Evolutionary conservation across 1,139 yeast species (phyloP).

Genomic region (Saccharomyces uvarum): DNA sequence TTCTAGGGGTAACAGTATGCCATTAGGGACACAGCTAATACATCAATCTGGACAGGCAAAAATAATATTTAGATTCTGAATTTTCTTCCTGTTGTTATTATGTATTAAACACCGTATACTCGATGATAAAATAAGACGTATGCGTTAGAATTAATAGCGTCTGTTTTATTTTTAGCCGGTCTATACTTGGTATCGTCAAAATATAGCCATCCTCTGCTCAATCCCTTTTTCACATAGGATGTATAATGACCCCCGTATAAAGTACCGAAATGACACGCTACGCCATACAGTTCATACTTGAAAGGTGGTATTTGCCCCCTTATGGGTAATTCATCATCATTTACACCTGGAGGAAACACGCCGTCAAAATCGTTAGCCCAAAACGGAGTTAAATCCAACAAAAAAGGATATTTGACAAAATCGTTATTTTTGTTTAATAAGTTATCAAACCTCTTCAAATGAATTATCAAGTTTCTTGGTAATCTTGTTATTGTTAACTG

Average conservation of each 20-base stretch:
- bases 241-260: slow-evolving; percentile 91
- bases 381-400: slow-evolving; percentile 62
- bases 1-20: not conserved
- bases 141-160: slow-evolving; percentile 44
- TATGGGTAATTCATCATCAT: slow-evolving; percentile 41
- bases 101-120: slow-evolving; percentile 14
- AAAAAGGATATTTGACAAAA: slow-evolving; percentile 37
- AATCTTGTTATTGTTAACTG: slow-evolving; percentile 61
- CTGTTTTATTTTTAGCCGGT: slow-evolving; percentile 23
- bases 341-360: slow-evolving; percentile 35
- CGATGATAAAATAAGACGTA: slow-evolving; percentile 62
- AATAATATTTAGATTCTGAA: not conserved
- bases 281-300: slow-evolving; percentile 69
- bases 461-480: slow-evolving; percentile 66
- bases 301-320: slow-evolving; percentile 80
- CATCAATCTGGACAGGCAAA: not conserved
- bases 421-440: slow-evolving; percentile 32
- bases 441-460: slow-evolving; percentile 68
- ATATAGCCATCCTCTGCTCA: slow-evolving; percentile 35
- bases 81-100: not conserved
- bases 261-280: slow-evolving; percentile 81
- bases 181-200: slow-evolving; percentile 31
- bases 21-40: too few relatives aligned
- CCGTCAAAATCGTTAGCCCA: slow-evolving; percentile 54
- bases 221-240: slow-evolving; percentile 62